Evolutionary conservation across 768 basidiomycete species (phyloP), one percentile per base, ranked within the genome.

Genomic region (Rhodotorula toruloides): DNA sequence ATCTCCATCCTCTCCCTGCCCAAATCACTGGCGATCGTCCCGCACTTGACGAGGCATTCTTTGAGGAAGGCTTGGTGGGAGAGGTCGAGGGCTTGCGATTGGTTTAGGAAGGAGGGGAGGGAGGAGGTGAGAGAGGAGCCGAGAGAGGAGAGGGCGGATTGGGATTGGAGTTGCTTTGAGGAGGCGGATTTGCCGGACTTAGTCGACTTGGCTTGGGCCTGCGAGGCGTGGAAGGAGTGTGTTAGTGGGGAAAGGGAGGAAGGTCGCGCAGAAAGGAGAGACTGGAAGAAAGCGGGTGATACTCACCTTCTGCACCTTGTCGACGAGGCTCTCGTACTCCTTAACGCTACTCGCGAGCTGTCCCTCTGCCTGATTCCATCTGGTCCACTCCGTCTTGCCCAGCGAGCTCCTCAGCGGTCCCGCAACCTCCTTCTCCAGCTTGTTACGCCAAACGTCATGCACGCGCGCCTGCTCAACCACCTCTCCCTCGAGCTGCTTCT

Each of bases 1-100:
- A 53, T 40, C 54, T 73, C 71, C 74, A 75, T 75, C 16, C 68
- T 42, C 37, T 72, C 74, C 16, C 71, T 48, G 11, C 70, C 73
- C 31, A 72, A 58, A 44, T 75, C 74, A 25, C 60, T 34, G 19
- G 48, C 37, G 44, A 70, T 49, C 3, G 74, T 75, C 22, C 69
- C 71, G 46, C 27, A 53, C 22, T 52, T 52, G 6, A 63, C 58
- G 29, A 75, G 58, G 44, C 44, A 36, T 48, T 75, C 59, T n/a
- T 67, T 71, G 54, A 67, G 57, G 47, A 71, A 56, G 21, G 48
- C 49, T 11, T 52, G 27, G 54, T 67, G 72, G 12, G 37, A 50
- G 36, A 50, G 56, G 54, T 72, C 65, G 58, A 67, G 58, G 8
- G 47, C 36, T 49, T 68, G 70, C 4, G 63, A 52, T 1, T 32